Percentiles rank a stretch among this genome's conserved stretches.
Conservation (phyloP, 208 protist genomes). For the Phytomonas serpens region DNA sequence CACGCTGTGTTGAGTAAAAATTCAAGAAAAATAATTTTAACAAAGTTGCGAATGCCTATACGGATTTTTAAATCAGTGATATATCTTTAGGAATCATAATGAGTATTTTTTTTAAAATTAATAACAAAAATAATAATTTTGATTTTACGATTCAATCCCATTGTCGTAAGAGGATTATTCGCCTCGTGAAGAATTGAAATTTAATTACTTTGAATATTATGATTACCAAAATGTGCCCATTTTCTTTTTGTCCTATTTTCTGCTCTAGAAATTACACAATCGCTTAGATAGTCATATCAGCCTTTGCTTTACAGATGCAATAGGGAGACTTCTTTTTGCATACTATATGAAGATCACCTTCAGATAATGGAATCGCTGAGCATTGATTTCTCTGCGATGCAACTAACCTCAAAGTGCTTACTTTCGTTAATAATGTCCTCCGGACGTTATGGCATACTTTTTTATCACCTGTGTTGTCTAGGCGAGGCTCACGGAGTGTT, state of each 20-base stretch:
- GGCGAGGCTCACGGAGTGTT: neutral
- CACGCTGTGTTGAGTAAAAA: constrained; percentile 6
- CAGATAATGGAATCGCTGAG: neutral
- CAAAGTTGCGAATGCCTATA: neutral
- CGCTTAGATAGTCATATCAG: neutral
- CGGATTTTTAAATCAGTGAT: too few species aligned
- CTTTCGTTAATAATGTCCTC: constrained; percentile 2
- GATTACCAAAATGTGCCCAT: neutral
- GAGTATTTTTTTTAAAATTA: neutral
- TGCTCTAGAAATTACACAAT: neutral
- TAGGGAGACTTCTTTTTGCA: neutral
- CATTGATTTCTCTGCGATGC: constrained; percentile 5
- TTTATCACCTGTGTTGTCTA: neutral
- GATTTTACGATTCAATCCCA: neutral
- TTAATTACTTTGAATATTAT: neutral
- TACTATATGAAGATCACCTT: neutral
- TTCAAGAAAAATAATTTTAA: constrained; percentile 5
- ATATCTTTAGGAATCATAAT: neutral
- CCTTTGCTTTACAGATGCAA: neutral
- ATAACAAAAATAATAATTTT: neutral
- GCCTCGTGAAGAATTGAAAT: neutral
- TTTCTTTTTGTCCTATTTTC: neutral
- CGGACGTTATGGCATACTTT: neutral
- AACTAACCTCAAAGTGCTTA: constrained; percentile 5
- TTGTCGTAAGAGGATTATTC: neutral